Percentiles rank a stretch among this genome's conserved stretches.
phyloP scores from a whole-genome alignment of 2,329 filamentous ascomycete species.

The Fusarium graminum region DNA sequence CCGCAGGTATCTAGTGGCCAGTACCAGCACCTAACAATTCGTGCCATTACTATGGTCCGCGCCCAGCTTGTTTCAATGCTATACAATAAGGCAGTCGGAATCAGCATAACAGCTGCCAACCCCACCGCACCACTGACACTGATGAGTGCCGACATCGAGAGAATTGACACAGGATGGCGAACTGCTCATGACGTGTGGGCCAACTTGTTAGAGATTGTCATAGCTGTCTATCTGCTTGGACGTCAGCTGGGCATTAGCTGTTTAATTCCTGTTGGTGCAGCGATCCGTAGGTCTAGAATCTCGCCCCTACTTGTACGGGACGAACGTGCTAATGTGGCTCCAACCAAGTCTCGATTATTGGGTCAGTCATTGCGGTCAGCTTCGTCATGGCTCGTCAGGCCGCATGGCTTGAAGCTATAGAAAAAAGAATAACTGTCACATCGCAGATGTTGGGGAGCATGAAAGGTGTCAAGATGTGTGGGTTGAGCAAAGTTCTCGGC shows the following conservation, averaged over 20 bases:
- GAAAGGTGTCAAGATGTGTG: constrained; percentile 54
- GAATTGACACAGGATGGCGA: constrained; percentile 54
- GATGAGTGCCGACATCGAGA: constrained; percentile 61
- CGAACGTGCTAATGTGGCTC: background rate
- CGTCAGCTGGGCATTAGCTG: constrained; percentile 48
- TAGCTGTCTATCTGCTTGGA: constrained; percentile 62
- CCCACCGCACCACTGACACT: constrained; percentile 58
- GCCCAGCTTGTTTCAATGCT: constrained; percentile 48
- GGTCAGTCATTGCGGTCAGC: constrained; percentile 44
- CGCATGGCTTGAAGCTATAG: constrained; percentile 49
- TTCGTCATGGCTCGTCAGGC: constrained; percentile 47
- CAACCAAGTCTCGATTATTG: constrained; percentile 38
- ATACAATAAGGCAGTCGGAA: constrained; percentile 47
- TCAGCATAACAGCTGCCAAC: constrained; percentile 50
- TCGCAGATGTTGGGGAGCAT: constrained; percentile 49
- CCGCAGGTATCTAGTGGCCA: constrained; percentile 24
- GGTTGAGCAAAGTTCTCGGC: constrained; percentile 39
- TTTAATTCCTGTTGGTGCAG: constrained; percentile 35
- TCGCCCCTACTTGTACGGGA: no score
- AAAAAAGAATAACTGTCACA: constrained; percentile 48
- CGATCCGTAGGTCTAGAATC: constrained; percentile 16
- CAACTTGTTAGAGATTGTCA: constrained; percentile 56
- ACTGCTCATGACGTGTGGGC: constrained; percentile 59
- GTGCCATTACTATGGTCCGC: constrained; percentile 51
- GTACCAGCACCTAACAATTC: constrained; percentile 43